phyloP scores from a whole-genome alignment of 108 stramenopile genomes.

The Parietichytrium sp. region DNA sequence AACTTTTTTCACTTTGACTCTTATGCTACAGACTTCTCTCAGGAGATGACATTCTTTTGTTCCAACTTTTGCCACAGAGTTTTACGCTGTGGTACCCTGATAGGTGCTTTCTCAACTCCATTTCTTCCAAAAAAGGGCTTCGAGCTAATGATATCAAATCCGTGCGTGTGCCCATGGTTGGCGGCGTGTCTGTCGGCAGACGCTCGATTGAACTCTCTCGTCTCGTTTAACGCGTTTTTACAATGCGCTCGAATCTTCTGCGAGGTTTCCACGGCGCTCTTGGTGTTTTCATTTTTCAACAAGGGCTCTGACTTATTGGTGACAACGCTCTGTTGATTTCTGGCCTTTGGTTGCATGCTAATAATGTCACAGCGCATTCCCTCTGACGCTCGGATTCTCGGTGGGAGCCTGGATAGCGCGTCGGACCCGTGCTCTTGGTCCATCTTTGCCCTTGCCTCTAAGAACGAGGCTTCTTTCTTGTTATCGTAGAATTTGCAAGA shows the following conservation, averaged over 20 bases:
- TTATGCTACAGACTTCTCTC: too few relatives aligned
- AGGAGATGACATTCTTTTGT: neutral
- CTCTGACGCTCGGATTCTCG: neutral
- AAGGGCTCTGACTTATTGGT: neutral
- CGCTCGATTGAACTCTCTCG: neutral
- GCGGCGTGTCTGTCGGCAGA: neutral
- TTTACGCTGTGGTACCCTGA: neutral
- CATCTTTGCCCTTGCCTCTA: neutral
- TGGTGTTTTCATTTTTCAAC: neutral
- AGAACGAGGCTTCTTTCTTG: neutral
- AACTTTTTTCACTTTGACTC: too few relatives aligned
- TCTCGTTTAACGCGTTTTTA: neutral
- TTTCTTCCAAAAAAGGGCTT: neutral
- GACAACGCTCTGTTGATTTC: neutral
- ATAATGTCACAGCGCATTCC: neutral
- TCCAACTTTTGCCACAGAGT: neutral
- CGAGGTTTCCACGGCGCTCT: neutral
- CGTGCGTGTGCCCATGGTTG: neutral
- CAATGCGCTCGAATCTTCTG: conserved; percentile 29
- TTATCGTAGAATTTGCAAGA: neutral
- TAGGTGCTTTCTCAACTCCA: neutral
- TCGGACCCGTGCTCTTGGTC: neutral
- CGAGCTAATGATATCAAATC: conserved; percentile 15
- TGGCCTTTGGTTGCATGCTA: neutral
- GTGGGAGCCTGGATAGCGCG: neutral